These are phyloP conservation scores for Verticillium klebahnii DNA, from an alignment of 2,329 filamentous ascomycete species.

Conservation along the genomic window DNA sequence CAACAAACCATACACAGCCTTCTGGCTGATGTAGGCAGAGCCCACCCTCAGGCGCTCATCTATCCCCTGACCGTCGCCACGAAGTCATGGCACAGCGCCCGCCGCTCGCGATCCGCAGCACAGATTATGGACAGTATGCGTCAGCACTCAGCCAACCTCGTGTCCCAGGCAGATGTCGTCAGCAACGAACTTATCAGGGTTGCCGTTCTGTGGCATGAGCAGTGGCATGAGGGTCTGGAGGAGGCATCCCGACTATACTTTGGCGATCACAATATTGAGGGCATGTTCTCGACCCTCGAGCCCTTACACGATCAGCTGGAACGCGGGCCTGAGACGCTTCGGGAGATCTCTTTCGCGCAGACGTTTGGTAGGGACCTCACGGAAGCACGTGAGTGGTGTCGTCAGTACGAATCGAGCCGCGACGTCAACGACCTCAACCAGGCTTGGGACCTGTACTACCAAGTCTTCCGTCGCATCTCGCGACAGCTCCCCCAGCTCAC, in stretches of 20 bases:
- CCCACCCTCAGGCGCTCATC: conserved; percentile 92
- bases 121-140: conserved; percentile 99
- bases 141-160: conserved; percentile 84
- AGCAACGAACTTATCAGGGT: conserved; percentile 96
- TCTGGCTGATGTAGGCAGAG: conserved; percentile 85
- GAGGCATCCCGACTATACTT: conserved; percentile 97
- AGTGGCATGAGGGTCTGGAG: conserved; percentile 97
- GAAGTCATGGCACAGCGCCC: conserved; percentile 81
- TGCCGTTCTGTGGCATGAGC: conserved; percentile 95
- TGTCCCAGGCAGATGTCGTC: conserved; percentile 92
- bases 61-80: conserved; percentile 97
- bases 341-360: conserved; percentile 96
- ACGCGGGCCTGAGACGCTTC: conserved; percentile 83
- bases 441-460: conserved; percentile 98
- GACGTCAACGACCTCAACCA: conserved; percentile 95
- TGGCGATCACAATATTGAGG: conserved; percentile 93
- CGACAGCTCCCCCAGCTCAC: conserved; percentile 91
- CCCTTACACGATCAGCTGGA: conserved; percentile 91
- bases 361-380: conserved; percentile 93
- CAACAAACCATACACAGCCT: conserved; percentile 89
- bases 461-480: conserved; percentile 93
- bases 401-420: conserved; percentile 80
- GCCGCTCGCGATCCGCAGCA: conserved; percentile 80
- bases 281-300: conserved; percentile 89
- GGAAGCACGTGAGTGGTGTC: conserved; percentile 94